These are phyloP conservation scores for Hypoxylon rubiginosum DNA, from an alignment of 2,329 filamentous ascomycete genomes.

Conservation along the genomic window DNA sequence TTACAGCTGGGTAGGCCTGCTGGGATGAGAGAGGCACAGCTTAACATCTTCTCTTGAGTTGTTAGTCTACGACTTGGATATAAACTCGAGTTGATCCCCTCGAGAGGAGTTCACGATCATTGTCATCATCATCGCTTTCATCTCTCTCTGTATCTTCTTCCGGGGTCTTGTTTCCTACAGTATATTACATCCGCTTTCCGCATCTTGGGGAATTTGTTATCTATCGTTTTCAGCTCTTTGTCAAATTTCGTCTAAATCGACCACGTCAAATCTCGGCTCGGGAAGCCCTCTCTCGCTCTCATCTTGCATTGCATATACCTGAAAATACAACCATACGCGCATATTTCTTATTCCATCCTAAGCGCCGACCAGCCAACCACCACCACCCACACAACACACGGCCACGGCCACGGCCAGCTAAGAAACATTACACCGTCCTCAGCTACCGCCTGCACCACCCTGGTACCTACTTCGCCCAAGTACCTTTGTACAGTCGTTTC, in stretches of 20 bases:
- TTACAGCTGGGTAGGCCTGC: constrained; percentile 9
- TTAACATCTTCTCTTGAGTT: neutral
- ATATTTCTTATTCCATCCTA: constrained; percentile 49
- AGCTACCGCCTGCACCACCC: constrained; percentile 46
- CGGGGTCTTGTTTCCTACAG: constrained; percentile 28
- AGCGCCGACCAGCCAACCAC: constrained; percentile 48
- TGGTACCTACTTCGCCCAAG: constrained; percentile 24
- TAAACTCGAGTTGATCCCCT: constrained; percentile 37
- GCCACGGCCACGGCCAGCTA: constrained; percentile 34
- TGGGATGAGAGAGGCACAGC: constrained; percentile 7
- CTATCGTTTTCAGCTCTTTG: constrained; percentile 19
- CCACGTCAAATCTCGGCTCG: constrained; percentile 48
- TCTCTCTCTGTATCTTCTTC: constrained; percentile 29
- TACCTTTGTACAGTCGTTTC: constrained; percentile 26
- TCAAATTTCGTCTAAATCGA: constrained; percentile 34
- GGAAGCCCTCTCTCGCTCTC: constrained; percentile 43
- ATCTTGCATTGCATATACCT: constrained; percentile 44
- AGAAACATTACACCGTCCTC: constrained; percentile 43
- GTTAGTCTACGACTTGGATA: constrained; percentile 23
- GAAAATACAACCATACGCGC: constrained; percentile 32
- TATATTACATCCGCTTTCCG: constrained; percentile 9
- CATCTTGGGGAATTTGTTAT: constrained; percentile 3
- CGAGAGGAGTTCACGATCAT: constrained; percentile 22
- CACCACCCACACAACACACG: constrained; percentile 32
- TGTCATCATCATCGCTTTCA: constrained; percentile 20